Evolutionary conservation across 1,284 basidiomycete genomes (phyloP), one percentile per base, ranked within the genome.

Genomic region (Agroathelia rolfsii): DNA sequence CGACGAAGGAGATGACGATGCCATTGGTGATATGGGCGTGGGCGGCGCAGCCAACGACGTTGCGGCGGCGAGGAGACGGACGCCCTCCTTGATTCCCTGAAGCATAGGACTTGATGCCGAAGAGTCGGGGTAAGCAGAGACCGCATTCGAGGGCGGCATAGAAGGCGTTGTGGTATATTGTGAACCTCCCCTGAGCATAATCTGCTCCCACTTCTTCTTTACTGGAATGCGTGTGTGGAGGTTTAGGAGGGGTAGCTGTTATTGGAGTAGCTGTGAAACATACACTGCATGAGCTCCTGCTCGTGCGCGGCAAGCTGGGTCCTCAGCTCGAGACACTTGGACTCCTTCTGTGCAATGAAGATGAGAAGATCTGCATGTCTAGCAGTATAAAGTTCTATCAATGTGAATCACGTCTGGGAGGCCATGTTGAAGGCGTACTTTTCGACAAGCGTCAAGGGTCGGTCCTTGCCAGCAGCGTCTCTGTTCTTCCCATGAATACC

Each of bases 271-370:
- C 31, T 12, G 24, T 14, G 18, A 5, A 2, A 55, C 68, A 36
- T 47, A 74, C 72, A 58, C 48, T 78, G 67, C 0, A 66, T 49
- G 1, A 87, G 62, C 45, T 86, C 83, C 1, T 64, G 64, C 55
- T 87, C 83, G 43, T 85, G 79, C 6, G 55, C 49, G 7, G 66
- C 63, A 3, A 86, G 67, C 44, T 83, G 80, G 3, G 75, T 71
- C 10, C 81, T 72, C 23, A 87, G 61, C 38, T 87, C 83, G 26
- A 85, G 66, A 42, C 81, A 85, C 52, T 75, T 80, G 1, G 79
- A 71, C 49, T 87, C 83, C 43, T 86, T 86, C 55, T 85, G 81
- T 0, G 83, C 83, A 35, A 87, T 86, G 43, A 77, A 79, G 18
- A 69, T 76, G 12, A 86, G 56, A 3, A 86, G 59, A 39, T 85